Conservation (phyloP, 1,284 basidiomycete species). For the Boletus sp. region DNA sequence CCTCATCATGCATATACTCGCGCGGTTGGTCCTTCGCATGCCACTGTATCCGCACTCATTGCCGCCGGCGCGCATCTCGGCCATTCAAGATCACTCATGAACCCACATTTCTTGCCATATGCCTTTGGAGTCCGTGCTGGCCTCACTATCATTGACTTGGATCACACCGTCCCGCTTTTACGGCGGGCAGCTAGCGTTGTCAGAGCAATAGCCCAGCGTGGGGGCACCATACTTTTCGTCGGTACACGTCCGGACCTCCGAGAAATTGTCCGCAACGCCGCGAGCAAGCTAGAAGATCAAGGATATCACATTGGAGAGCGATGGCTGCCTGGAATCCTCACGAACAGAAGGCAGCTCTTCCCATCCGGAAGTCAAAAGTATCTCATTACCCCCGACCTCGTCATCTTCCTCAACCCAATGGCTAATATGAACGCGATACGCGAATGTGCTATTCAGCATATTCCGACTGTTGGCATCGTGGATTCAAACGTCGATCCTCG, state of each 20-base stretch:
- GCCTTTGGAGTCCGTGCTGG: conserved; percentile 92
- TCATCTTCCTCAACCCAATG: conserved; percentile 86
- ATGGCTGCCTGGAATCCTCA: conserved; percentile 94
- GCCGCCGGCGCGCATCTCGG: conserved; percentile 95
- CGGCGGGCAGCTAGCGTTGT: conserved; percentile 89
- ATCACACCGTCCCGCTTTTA: conserved; percentile 90
- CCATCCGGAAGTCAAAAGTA: conserved; percentile 58
- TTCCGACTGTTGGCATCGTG: conserved; percentile 87
- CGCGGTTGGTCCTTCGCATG: conserved; percentile 59
- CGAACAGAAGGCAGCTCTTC: conserved; percentile 84
- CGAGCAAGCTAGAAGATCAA: conserved; percentile 71
- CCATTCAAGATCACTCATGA: conserved; percentile 79
- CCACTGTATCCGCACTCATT: conserved; percentile 86
- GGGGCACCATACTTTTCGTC: conserved; percentile 89
- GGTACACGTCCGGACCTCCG: conserved; percentile 83
- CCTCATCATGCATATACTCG: conserved; percentile 72
- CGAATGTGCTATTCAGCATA: conserved; percentile 80
- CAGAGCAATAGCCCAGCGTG: conserved; percentile 76
- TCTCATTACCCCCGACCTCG: conserved; percentile 80
- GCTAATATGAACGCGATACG: conserved; percentile 81
- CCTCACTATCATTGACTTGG: conserved; percentile 93
- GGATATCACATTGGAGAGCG: conserved; percentile 85
- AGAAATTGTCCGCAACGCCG: conserved; percentile 76
- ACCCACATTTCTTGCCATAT: conserved; percentile 89
- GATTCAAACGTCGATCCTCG: conserved; percentile 97